Percentiles rank a stretch among this genome's conserved stretches.
These are phyloP conservation scores for Bullera alba DNA, from an alignment of 768 basidiomycete genomes.

Conservation along the genomic window DNA sequence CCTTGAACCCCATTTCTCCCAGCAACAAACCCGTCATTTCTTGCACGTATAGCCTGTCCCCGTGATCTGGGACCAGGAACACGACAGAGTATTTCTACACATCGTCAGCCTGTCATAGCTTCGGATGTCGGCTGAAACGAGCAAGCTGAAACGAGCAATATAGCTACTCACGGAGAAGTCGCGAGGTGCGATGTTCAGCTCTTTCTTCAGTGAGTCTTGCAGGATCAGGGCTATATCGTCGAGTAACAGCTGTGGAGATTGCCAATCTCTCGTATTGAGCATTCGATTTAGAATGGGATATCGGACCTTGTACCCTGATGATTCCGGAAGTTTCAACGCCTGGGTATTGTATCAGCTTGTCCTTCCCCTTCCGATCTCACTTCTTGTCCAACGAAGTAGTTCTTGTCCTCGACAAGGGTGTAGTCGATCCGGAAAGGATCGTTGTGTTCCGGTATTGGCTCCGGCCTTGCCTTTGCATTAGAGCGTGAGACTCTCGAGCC, in stretches of 20 bases:
- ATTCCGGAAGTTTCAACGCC: slow-evolving; percentile 50
- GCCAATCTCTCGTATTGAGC: slow-evolving; percentile 75
- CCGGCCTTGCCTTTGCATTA: slow-evolving; percentile 76
- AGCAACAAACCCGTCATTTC: slow-evolving; percentile 69
- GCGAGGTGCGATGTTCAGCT: slow-evolving; percentile 21
- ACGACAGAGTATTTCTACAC: slow-evolving; percentile 74
- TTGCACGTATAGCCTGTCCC: slow-evolving; percentile 74
- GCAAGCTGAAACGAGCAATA: not conserved
- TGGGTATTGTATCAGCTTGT: slow-evolving; percentile 2
- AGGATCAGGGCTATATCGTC: slow-evolving; percentile 73
- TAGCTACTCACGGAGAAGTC: slow-evolving; percentile 30
- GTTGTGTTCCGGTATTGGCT: slow-evolving; percentile 75
- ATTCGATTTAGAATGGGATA: slow-evolving; percentile 76
- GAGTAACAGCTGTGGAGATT: slow-evolving; percentile 56
- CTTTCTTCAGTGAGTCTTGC: slow-evolving; percentile 50
- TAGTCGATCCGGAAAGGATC: slow-evolving; percentile 79
- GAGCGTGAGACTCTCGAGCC: slow-evolving; percentile 48
- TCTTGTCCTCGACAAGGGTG: slow-evolving; percentile 62
- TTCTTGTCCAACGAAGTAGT: slow-evolving; percentile 25
- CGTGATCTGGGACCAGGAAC: slow-evolving; percentile 85
- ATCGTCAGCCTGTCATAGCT: not conserved
- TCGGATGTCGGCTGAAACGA: not conserved
- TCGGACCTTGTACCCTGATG: slow-evolving; percentile 63
- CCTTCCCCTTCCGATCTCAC: slow-evolving; percentile 5
- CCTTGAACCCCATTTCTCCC: slow-evolving; percentile 79